These are phyloP conservation scores for Nakaseomyces uthaithaninus DNA, from an alignment of 1,139 yeast species.

Conservation along the genomic window DNA sequence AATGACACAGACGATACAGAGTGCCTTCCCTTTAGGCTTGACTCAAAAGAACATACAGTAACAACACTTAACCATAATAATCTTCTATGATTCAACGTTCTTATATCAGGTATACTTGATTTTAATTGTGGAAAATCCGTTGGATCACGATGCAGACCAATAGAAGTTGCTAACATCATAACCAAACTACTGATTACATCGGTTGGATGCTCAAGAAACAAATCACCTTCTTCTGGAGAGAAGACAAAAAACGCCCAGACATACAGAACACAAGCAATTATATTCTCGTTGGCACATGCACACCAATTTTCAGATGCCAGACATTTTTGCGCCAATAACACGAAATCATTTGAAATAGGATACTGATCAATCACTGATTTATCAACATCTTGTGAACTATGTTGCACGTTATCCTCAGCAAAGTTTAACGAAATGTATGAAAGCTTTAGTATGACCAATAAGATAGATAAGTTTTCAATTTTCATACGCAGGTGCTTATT, in stretches of 20 bases:
- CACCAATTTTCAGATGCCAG: conserved; percentile 26
- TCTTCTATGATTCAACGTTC: conserved; percentile 25
- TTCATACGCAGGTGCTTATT: conserved; percentile 23
- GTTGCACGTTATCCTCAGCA: conserved; percentile 13
- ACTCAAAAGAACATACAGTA: conserved; percentile 23
- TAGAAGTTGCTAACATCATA: conserved; percentile 25
- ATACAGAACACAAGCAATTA: conserved; percentile 25
- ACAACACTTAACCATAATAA: conserved; percentile 26
- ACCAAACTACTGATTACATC: conserved; percentile 26
- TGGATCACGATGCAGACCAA: conserved; percentile 32
- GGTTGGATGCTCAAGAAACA: conserved; percentile 29
- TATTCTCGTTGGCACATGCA: conserved; percentile 29
- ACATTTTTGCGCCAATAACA: conserved; percentile 21
- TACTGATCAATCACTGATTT: conserved; percentile 14
- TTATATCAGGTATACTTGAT: conserved; percentile 17
- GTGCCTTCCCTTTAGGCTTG: conserved; percentile 25
- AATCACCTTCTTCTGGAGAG: conserved; percentile 32
- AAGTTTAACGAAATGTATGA: conserved; percentile 22
- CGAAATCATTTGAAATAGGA: conserved; percentile 24
- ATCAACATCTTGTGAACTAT: conserved; percentile 8
- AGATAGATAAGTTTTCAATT: conserved; percentile 23
- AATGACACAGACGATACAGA: conserved; percentile 17
- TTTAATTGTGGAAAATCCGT: conserved; percentile 21
- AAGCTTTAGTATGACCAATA: conserved; percentile 25
- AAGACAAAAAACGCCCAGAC: conserved; percentile 30